Evolutionary conservation across 176 grass and related monocot species (phyloP), one percentile per base, ranked within the genome.

Genomic region (Pontederia crassipes): DNA sequence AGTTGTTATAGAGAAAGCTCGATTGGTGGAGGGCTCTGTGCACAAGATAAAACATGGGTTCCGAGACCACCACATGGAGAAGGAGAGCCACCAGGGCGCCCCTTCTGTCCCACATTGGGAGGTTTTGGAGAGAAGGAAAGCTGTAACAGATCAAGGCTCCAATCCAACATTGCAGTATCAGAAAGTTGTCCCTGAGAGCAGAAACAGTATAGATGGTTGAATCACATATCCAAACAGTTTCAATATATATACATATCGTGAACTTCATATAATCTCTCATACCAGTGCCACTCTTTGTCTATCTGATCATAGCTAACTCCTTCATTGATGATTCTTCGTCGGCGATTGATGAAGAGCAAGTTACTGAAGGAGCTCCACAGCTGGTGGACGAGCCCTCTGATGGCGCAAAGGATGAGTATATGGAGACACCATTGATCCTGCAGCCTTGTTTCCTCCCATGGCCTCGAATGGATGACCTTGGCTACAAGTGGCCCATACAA

Each of bases 251-350:
- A 40, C 6, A 40, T 40, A 40, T 40, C 17, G 48, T 26, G 17
- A 52, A 74, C 62, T 45, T 16, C 62, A 28, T 45, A 53, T 50
- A 52, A 17, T 11, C 12, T 57, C 57, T 69, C 64, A 52, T 88
- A 95, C 89, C 89, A 95, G 78, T 95, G 73, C 89, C 89, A 95
- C 79, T 95, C 85, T 50, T 59, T 80, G 76, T 95, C 89, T 55
- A 95, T 89, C 68, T 86, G 82, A 0, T 71, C 54, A 20, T 78
- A 89, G 67, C 89, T 74, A 54, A 95, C 76, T 11, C 85, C 79
- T 48, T 89, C 66, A 26, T 83, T 75, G 66, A 83, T 65, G 75
- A 95, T 75, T 61, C 73, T 79, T 18, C 85, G 89, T 8, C 71
- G 75, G 8, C 89, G 85, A 10, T 69, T 89, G 69, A 77, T 65